A percentile compares a stretch with the other conserved stretches of the same genome.
phyloP scores from a whole-genome alignment of 768 basidiomycete genomes.

The Phylloporus sp. region DNA sequence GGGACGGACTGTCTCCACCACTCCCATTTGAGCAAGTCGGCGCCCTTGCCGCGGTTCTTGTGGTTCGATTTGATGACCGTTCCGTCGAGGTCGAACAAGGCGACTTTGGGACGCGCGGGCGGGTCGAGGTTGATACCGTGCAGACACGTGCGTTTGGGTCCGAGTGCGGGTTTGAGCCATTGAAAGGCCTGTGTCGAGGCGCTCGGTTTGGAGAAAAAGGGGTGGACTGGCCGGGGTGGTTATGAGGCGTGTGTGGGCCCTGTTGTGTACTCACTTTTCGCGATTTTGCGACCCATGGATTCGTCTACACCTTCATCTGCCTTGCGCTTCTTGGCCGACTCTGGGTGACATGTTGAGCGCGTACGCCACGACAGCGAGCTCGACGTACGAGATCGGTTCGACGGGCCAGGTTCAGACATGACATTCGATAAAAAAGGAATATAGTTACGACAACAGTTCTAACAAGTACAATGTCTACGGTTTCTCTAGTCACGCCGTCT shows the following conservation, averaged over 20 bases:
- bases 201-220: conserved; percentile 36
- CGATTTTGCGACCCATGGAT: conserved; percentile 21
- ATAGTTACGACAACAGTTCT: conserved; percentile 9
- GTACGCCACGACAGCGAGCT: background rate
- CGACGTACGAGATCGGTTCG: conserved; percentile 14
- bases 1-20: conserved; percentile 74
- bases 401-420: conserved; percentile 16
- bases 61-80: conserved; percentile 61
- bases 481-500: conserved; percentile 32
- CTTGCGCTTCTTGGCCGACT: conserved; percentile 16
- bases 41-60: conserved; percentile 32
- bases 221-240: conserved; percentile 32
- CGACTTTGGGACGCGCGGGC: conserved; percentile 49
- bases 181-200: conserved; percentile 15
- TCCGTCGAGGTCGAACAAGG: conserved; percentile 84
- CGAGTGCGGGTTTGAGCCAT: conserved; percentile 34
- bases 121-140: conserved; percentile 32
- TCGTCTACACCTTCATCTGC: conserved; percentile 8
- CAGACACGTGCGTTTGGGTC: conserved; percentile 33
- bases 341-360: conserved; percentile 7
- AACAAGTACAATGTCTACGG: conserved; percentile 20
- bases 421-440: conserved; percentile 17
- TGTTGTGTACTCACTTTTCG: conserved; percentile 22
- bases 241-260: background rate
- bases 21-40: conserved; percentile 35